Conservation (phyloP, 2,329 filamentous ascomycete genomes). For the Aspergillus fructus region DNA sequence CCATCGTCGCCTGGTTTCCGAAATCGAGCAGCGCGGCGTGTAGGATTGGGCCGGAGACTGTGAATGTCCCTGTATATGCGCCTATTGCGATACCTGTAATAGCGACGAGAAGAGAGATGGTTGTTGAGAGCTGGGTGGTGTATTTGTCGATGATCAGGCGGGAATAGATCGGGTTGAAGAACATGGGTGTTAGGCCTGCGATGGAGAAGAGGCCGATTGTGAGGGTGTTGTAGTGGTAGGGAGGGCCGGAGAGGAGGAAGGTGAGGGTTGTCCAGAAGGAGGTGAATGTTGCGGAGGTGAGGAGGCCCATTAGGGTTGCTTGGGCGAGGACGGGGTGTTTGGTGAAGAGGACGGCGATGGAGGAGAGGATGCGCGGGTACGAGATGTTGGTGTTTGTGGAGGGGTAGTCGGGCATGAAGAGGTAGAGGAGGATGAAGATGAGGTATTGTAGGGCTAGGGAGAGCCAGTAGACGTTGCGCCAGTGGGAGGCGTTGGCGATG, state of each 20-base stretch:
- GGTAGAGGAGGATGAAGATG: constrained; percentile 64
- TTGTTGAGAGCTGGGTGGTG: constrained; percentile 65
- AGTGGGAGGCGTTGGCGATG: constrained; percentile 69
- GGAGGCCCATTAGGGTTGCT: constrained; percentile 65
- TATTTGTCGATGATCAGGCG: constrained; percentile 69
- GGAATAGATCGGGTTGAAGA: constrained; percentile 68
- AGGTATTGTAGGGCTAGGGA: constrained; percentile 68
- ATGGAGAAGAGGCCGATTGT: constrained; percentile 76
- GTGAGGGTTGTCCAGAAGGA: constrained; percentile 74
- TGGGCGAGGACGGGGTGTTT: constrained; percentile 70
- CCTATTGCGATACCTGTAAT: constrained; percentile 65
- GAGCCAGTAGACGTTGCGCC: constrained; percentile 79
- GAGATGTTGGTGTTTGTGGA: constrained; percentile 66
- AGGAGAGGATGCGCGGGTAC: constrained; percentile 65
- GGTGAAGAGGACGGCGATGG: constrained; percentile 63
- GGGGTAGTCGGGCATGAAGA: constrained; percentile 80
- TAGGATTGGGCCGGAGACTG: constrained; percentile 69
- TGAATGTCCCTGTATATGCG: constrained; percentile 65
- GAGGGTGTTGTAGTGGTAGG: constrained; percentile 67
- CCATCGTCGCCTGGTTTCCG: constrained; percentile 70
- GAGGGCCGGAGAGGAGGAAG: constrained; percentile 69
- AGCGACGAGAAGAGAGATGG: constrained; percentile 61
- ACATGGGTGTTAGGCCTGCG: constrained; percentile 70
- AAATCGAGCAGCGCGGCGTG: constrained; percentile 71
- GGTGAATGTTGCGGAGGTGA: constrained; percentile 62